Evolutionary conservation across 2,329 filamentous ascomycete genomes (phyloP).

Genomic region (Talaromyces sp.): DNA sequence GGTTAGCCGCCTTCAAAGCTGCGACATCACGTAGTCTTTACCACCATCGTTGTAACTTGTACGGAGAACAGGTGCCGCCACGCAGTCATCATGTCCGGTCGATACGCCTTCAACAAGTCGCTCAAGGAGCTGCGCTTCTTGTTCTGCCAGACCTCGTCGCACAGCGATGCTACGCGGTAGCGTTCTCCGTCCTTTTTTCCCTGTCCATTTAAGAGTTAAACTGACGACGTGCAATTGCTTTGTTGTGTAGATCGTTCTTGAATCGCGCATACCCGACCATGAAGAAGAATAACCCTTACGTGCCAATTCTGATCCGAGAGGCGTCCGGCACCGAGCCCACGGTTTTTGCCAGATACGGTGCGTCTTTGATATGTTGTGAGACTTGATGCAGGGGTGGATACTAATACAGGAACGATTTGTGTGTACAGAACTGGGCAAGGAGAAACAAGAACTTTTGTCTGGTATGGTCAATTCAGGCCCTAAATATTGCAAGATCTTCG

Average conservation of each 20-base stretch:
- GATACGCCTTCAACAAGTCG: slow-evolving; percentile 83
- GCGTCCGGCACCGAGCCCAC: slow-evolving; percentile 76
- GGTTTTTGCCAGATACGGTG: slow-evolving; percentile 91
- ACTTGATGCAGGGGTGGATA: background rate
- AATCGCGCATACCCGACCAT: slow-evolving; percentile 90
- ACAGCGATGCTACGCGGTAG: slow-evolving; percentile 86
- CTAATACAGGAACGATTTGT: background rate
- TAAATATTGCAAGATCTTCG: background rate
- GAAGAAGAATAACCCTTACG: slow-evolving; percentile 98
- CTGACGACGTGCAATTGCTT: background rate
- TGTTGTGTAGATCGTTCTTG: slow-evolving; percentile 69
- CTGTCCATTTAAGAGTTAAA: background rate
- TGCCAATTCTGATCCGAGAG: slow-evolving; percentile 91
- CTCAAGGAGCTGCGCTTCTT: slow-evolving; percentile 96
- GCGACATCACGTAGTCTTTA: background rate
- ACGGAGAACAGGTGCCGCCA: background rate
- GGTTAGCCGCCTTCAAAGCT: background rate
- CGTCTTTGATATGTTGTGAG: slow-evolving; percentile 20
- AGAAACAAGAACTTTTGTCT: slow-evolving; percentile 58
- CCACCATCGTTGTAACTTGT: background rate
- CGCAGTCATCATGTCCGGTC: slow-evolving; percentile 67
- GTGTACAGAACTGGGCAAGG: slow-evolving; percentile 56
- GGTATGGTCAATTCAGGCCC: slow-evolving; percentile 37
- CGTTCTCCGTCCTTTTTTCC: slow-evolving; percentile 21
- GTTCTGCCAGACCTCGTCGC: slow-evolving; percentile 90